Evolutionary conservation across 768 basidiomycete genomes (phyloP), one percentile per base, ranked within the genome.

Genomic region (Mycena alexandri): DNA sequence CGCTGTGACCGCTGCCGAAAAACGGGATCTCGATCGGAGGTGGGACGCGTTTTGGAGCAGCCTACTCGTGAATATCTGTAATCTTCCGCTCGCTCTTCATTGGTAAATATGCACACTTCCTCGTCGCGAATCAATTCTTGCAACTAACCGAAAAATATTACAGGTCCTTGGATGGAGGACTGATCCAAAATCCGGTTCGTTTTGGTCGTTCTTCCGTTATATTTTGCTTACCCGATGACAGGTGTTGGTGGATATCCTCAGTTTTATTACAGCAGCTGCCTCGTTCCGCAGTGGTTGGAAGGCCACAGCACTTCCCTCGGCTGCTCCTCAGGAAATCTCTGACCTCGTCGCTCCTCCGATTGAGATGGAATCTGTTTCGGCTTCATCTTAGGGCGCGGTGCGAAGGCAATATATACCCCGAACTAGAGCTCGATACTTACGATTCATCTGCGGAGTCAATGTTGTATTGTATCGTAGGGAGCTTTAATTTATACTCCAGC

Each of bases 51-150:
- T 89, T 61, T 89, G 88, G 85, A 90, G 87, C 56, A 93, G 94
- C 66, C 75, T 92, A 13, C 76, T 92, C 16, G 87, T 88, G 54
- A 95, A 95, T 74, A 68, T 91, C 10, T 88, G 88, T 25, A 92
- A 94, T 75, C 79, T 95, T n/a, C 95, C 94, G 5, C 76, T 93
- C 55, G 93, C 94, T 3, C 77, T 94, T 62, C 95, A 97, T 75
- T 95, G 94, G 95, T 93, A 70, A 60, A 86, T 67, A 11, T 58
- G 12, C 22, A 38, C 14, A 36, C 29, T 54, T 14, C 7, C 17
- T 36, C 7, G 29, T 38, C 3, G 0, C 19, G 34, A 21, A 34
- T 12, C 42, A 17, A 58, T 25, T 34, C 3, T 47, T 44, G 4
- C 17, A 54, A 34, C 21, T 47, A 7, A 34, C 21, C 24, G 14